Evolutionary conservation across 2,329 filamentous ascomycete species (phyloP), one percentile per base, ranked within the genome.

Genomic region (Amauroascus niger): DNA sequence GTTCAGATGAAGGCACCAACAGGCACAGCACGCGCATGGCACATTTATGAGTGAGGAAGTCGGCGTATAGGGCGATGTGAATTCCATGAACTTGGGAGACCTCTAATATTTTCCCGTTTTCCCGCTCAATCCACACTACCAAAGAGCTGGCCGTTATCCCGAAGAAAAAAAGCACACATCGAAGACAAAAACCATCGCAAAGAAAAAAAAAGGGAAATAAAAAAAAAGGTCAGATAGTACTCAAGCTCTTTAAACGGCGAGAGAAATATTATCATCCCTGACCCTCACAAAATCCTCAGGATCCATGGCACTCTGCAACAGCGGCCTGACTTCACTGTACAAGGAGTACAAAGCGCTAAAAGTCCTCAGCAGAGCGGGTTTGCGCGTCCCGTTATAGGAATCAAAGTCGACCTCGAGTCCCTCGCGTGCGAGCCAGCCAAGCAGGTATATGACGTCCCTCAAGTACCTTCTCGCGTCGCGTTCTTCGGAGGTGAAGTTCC

Each of bases 321-420:
- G 41, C 3, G 14, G 32, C 30, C 40, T 37, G 6, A 45, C 9
- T 9, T 52, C 50, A 2, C 28, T 41, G 16, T 35, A 20, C 30
- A 52, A 7, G 7, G 40, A 26, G 24, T 45, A 52, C 20, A 52
- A 28, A 13, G 50, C 1, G n/a, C 40, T 40, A 39, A 52, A 52
- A 2, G 41, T 52, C 40, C 18, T 46, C 8, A 45, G 33, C 32
- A 52, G 6, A 20, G 14, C 8, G 24, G 7, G 22, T 33, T 46
- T 52, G 16, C 14, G 28, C 18, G 22, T n/a, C 3, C 43, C 50
- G 6, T n/a, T 5, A 30, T 46, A 52, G 14, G 14, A 18, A 9
- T 37, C 32, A 14, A 52, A 39, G 20, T 37, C 50, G 16, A 52
- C 26, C 26, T 37, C 18, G 7, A 52, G 37, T 39, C 13, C 18